Base-by-base conservation (phyloP, 805 yeast genomes). In the Sugiyamaella valdiviana region DNA sequence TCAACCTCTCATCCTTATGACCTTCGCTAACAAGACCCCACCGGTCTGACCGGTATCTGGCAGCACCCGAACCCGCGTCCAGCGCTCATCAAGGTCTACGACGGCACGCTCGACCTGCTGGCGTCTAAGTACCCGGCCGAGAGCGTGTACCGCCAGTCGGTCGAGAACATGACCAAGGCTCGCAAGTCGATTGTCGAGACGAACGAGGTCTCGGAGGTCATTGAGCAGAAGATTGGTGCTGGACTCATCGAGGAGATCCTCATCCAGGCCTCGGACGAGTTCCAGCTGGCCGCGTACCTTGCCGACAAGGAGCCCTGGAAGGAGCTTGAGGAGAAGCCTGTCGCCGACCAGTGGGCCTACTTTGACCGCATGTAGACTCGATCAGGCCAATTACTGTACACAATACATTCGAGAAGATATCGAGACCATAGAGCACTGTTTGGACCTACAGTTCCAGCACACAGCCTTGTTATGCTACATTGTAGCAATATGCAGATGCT, bases 11-110 rank as follows among this genome's bases (percentile, higher is more conserved):
- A n/a, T 26, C 35, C 14, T 10, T 26, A 5, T 39, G 16, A 21
- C 3, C 20, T 9, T 15, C 29, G 20, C 40, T 36, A 49, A 50
- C 42, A 39, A 51, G 57, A 79, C 58, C 91, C 91, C 24, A 87
- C 95, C 17, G 95, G 95, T 55, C 58, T 87, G 52, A 77, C 95
- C 2, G 95, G 93, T 2, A 66, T 87, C 53, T 74, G 69, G 60
- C 85, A 82, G 64, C 93, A 85, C 65, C 95, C 95, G 44, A 77
- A 82, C 63, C 95, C 95, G 46, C 78, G 87, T 64, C 90, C 91
- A 2, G 85, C 89, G 2, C 72, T 87, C 58, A 70, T 79, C 49
- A 76, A 83, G 35, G 70, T 87, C 40, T 87, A 87, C 70, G 77
- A 77, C 56, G 77, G 82, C 50, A 87, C 95, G 1, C 70, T 86